Conservation (phyloP, 345 rosid species). For the Syzygium grande region DNA sequence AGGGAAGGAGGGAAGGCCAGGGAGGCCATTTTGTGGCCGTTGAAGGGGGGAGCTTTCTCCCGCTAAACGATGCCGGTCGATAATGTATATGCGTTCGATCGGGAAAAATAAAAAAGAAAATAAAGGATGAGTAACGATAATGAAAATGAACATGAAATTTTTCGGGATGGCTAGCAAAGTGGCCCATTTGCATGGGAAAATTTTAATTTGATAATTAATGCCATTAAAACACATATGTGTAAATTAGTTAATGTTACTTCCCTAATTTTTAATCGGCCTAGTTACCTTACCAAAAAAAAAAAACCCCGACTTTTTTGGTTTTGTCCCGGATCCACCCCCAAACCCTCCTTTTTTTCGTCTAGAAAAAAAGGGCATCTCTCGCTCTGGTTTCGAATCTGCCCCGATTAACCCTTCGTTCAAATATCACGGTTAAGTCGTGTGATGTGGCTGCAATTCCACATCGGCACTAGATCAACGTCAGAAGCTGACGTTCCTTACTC, state of each 20-base stretch:
- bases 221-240: background rate
- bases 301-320: too few species aligned
- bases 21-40: conserved; percentile 59
- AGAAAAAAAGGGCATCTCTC: too few species aligned
- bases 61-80: conserved; percentile 5
- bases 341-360: rapidly evolving
- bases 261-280: background rate
- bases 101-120: background rate
- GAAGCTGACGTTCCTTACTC: too few species aligned
- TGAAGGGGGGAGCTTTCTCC: background rate
- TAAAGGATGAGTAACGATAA: background rate
- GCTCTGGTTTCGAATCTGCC: too few species aligned
- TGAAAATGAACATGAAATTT: background rate
- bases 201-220: background rate
- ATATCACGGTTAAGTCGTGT: too few species aligned
- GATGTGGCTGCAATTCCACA: too few species aligned
- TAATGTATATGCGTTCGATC: background rate
- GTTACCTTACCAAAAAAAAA: too few species aligned
- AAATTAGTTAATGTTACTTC: background rate
- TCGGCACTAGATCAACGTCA: too few species aligned
- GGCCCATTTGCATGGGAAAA: background rate
- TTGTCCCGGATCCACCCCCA: too few species aligned
- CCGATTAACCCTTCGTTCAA: too few species aligned
- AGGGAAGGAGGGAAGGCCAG: background rate
- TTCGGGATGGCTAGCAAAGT: background rate